Base-by-base conservation (phyloP, 1,284 basidiomycete species). In the Trametes polyzona region DNA sequence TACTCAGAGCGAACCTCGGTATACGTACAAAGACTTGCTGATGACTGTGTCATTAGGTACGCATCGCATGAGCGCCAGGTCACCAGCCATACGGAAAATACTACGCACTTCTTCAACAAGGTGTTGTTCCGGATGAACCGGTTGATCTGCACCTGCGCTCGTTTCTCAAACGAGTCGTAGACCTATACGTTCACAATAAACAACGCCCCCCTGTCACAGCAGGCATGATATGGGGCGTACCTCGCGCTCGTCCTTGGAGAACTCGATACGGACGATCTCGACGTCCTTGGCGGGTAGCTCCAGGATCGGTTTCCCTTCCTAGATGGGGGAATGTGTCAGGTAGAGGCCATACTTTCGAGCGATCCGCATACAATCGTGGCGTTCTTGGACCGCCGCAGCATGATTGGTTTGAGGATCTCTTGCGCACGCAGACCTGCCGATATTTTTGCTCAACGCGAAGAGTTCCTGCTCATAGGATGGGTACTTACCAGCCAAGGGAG, bases 371-470 rank as follows among this genome's bases (percentile, higher is more conserved):
- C 75, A 23, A 88, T 66, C 44, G 72, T 76, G 0, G 84, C 79
- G 59, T 83, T 69, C 65, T 90, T 89, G 5, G 83, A 87, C 9
- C 87, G 78, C 5, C 87, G 80, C 26, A 89, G 71, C 8, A 88
- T 65, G 30, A 87, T 68, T 1, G 85, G 84, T 59, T 81, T 81
- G 41, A 89, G 70, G 35, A 89, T 78, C 7, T 80, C 78, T 62
- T 87, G 85, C 0, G 86, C 85, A 14, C 86, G 79, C 44, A 76
- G 29, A 24, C 73, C 73, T 69, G 41, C 14, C 12, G 14, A 10
- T 16, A 5, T 10, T 6, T 47, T 19, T 10, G 3, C n/a, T 17
- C 39, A 14, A 12, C 24, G 32, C 44, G 7, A 9, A 14, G 5
- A 21, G 17, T 11, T 11, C 4, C 14, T 14, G 21, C 14, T 12